Base-by-base conservation (phyloP, 805 yeast species). In the Suhomyces sp. region DNA sequence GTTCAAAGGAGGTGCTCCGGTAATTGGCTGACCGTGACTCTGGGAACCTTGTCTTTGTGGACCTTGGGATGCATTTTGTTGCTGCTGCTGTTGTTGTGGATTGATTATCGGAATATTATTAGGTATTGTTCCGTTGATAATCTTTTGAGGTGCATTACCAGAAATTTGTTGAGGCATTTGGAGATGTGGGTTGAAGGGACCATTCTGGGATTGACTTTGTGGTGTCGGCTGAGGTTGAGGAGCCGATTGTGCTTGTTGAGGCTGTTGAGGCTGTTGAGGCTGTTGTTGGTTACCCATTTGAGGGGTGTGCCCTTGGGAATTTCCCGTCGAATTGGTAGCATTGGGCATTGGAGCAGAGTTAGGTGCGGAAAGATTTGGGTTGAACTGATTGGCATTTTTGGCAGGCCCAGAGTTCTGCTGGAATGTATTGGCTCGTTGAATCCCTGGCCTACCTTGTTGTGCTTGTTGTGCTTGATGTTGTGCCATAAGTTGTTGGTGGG, bases 221-320 rank as follows among this genome's bases (percentile, higher is more conserved):
- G 28, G 15, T 21, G 19, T 24, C 19, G 31, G 31, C 13, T 28
- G 31, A 19, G 31, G 24, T 19, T n/a, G 33, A 20, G n/a, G 21
- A 8, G 22, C 18, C 7, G 18, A 22, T 26, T 37, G 40, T 8
- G 34, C 24, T 35, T 38, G 36, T 6, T 23, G 22, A 25, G 31
- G 38, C 23, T 22, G 14, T 31, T 36, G 30, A 30, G 27, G 12
- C 20, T 36, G 4, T 46, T 58, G 33, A 48, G 58, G 5, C 55
- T 38, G 32, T 46, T 58, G 30, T 43, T 48, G 5, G 47, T n/a
- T n/a, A 5, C 28, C 49, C 52, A 59, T 50, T 28, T 56, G 64
- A 1, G 65, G 65, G 2, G 65, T 60, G 25, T 52, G 62, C 4
- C 50, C 52, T 20, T 51, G 56, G 5, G 63, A 50, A 17, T 44